Percentiles rank a stretch among this genome's conserved stretches.
Conservation (phyloP, 2,329 filamentous ascomycete species). For the Claviceps sp. region DNA sequence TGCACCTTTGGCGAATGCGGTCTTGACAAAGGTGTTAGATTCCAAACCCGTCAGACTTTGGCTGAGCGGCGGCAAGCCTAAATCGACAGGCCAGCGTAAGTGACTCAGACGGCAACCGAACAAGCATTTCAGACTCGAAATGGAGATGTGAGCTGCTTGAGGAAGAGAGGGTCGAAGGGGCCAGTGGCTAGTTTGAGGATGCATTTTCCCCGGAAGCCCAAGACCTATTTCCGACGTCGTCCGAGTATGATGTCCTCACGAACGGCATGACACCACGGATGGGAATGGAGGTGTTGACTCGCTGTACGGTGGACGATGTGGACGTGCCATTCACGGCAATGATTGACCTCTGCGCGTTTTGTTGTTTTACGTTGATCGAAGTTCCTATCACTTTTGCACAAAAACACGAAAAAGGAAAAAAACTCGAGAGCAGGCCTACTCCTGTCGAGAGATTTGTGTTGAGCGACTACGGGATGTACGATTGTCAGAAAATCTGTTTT, state of each 20-base stretch:
- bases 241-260: background rate
- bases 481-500: constrained; percentile 9
- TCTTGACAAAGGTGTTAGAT: constrained; percentile 26
- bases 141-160: background rate
- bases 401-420: background rate
- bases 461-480: constrained; percentile 9
- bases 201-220: too few species aligned
- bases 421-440: background rate
- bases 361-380: background rate
- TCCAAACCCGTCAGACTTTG: constrained; percentile 5
- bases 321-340: background rate
- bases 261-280: background rate
- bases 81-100: background rate
- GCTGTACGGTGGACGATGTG: background rate
- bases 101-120: background rate
- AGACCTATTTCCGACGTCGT: background rate
- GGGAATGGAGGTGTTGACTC: background rate
- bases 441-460: background rate
- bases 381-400: background rate
- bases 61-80: background rate
- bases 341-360: background rate
- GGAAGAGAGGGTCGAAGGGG: background rate
- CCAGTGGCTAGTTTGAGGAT: too few species aligned
- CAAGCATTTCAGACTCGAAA: background rate
- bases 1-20: constrained; percentile 13